Percentiles rank a stretch among this genome's conserved stretches.
Evolutionary conservation across 2,329 filamentous ascomycete species (phyloP).

Genomic region (Mycosphaerella sp.): DNA sequence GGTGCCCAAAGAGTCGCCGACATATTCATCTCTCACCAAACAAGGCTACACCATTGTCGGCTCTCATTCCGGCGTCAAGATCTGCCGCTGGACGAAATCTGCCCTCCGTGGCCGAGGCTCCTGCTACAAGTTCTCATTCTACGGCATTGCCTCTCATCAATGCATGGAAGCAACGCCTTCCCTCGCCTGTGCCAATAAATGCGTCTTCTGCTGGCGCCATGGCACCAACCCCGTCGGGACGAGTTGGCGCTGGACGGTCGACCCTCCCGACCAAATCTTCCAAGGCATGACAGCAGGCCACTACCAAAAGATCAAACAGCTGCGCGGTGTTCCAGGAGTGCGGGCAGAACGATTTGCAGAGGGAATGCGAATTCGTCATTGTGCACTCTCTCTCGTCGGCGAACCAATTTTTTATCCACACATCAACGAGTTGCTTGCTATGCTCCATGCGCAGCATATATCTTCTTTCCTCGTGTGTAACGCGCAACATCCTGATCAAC

Average conservation of each 20-base stretch:
- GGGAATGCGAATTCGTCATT: slow-evolving; percentile 88
- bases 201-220: slow-evolving; percentile 98
- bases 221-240: slow-evolving; percentile 96
- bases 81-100: slow-evolving; percentile 98
- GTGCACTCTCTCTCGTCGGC: slow-evolving; percentile 83
- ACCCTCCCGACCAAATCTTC: slow-evolving; percentile 84
- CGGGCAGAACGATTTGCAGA: slow-evolving; percentile 86
- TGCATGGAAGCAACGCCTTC: slow-evolving; percentile 99
- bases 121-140: slow-evolving; percentile 97
- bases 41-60: slow-evolving; percentile 95
- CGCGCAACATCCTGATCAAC: slow-evolving; percentile 88
- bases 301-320: slow-evolving; percentile 97
- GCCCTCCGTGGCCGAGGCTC: slow-evolving; percentile 86
- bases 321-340: slow-evolving; percentile 88
- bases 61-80: slow-evolving; percentile 92
- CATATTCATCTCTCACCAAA: slow-evolving; percentile 82
- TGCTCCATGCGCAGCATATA: slow-evolving; percentile 81
- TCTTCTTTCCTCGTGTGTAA: slow-evolving; percentile 96
- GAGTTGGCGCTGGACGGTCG: slow-evolving; percentile 93
- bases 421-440: slow-evolving; percentile 81
- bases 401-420: slow-evolving; percentile 99
- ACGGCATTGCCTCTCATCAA: slow-evolving; percentile 90
- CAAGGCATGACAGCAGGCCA: slow-evolving; percentile 83
- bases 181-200: slow-evolving; percentile 94
- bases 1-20: slow-evolving; percentile 87